Conservation (phyloP, 148 eudicot species). For the Chenopodium album region DNA sequence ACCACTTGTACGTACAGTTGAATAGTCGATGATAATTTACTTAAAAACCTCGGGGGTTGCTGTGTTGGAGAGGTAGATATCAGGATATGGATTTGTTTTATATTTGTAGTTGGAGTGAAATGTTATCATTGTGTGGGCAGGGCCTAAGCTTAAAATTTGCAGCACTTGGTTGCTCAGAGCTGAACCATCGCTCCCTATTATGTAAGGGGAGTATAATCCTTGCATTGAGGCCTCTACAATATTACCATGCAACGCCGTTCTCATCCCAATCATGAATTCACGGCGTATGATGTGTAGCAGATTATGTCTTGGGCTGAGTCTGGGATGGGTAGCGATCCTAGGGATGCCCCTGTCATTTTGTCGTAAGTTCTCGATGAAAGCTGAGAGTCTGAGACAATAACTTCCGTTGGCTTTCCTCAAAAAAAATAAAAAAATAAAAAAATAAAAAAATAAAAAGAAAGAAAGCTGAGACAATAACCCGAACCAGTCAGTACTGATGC, state of each 20-base stretch:
- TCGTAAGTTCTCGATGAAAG: no score
- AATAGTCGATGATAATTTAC: no score
- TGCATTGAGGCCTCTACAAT: not conserved
- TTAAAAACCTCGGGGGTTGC: no score
- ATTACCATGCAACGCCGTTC: not conserved
- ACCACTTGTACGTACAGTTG: no score
- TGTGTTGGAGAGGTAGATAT: no score
- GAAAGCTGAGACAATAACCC: not conserved
- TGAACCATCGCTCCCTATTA: not conserved
- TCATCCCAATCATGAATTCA: not conserved
- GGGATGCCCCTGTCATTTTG: no score
- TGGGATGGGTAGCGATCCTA: no score
- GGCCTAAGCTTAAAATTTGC: not conserved
- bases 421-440: no score
- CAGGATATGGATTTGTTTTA: not conserved
- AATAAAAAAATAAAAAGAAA: no score
- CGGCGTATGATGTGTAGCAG: not conserved
- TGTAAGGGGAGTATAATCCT: constrained; percentile 10
- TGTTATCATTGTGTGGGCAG: not conserved
- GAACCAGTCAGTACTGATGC: not conserved
- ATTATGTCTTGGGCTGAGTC: no score
- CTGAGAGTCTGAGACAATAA: no score
- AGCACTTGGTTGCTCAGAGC: not conserved
- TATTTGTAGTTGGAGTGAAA: not conserved
- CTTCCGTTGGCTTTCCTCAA: no score